Evolutionary conservation across 2,329 filamentous ascomycete genomes (phyloP), one percentile per base, ranked within the genome.

Genomic region (Pseudogymnoascus sp.): DNA sequence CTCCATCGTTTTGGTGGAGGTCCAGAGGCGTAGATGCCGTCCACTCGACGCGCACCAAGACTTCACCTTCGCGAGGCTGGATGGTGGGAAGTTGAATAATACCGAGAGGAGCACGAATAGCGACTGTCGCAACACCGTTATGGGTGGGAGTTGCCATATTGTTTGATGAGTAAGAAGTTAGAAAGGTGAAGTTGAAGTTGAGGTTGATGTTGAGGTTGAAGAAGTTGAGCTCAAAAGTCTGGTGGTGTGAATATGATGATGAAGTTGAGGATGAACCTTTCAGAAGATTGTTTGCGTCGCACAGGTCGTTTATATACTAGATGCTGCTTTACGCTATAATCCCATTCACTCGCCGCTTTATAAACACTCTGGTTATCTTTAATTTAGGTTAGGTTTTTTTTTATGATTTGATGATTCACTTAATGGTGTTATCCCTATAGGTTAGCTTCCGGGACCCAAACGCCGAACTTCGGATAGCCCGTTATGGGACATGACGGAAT

Each of bases 1-100:
- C 83, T 37, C 84, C 83, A 68, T 86, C 83, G 51, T 83, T 81
- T 64, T 83, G 80, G 72, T 87, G 85, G 5, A 87, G 74, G 67
- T 87, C 83, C 0, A 87, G 75, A 0, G 85, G 85, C 1, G 82
- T 84, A 1, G 84, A 85, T 2, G 83, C 79, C 1, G 83, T 84
- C 81, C 82, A 87, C 64, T 80, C 74, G 8, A 84, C 80, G 26
- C 76, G 78, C 42, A 87, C 73, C 14, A 80, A 77, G 36, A 85
- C 78, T 71, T 87, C 80, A 37, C 79, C 77, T 34, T 10, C 42
- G 5, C 7, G 23, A 23, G 68, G 68, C 5, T 62, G 26, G 10
- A 68, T 36, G 1, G 70, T 71, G 1, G 75, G 72, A 3, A 78
- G 71, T 61, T 74, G 67, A 7, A 71, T 71, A 21, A 76, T 65